Evolutionary conservation across 805 yeast genomes (phyloP), one percentile per base, ranked within the genome.

Genomic region (Wickerhamiella allomyrinae): DNA sequence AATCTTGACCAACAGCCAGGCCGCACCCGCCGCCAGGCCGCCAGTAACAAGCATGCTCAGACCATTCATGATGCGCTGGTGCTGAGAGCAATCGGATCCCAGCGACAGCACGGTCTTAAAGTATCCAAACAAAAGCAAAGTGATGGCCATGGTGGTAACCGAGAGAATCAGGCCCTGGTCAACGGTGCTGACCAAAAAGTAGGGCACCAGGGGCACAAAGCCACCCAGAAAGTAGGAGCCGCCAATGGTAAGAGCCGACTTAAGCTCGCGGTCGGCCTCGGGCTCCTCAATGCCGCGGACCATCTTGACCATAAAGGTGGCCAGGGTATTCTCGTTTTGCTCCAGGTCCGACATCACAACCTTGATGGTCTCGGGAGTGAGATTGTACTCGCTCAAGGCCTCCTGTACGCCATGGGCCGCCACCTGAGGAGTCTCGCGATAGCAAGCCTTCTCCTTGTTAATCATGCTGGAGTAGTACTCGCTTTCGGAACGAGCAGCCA

Each of bases 211-310:
- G 4, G 97, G 97, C 19, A 87, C 74, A 55, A 89, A 81, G 1
- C 97, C 97, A 49, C 97, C 96, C 45, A 85, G 60, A 60, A 87
- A 81, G 64, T 87, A 87, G 20, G 93, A 76, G 15, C 77, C 68
- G 34, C 96, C 97, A 55, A 87, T 87, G 7, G 96, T 89, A 42
- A 82, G 58, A 2, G 96, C 96, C 34, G 91, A 78, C 9, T 86
- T 77, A 44, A 84, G 60, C 58, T 87, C 94, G 61, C 96, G 76
- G 53, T 84, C 86, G 53, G 81, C 93, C 13, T 93, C 87, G 15
- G 97, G 97, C 66, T 84, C 94, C 56, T 89, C 96, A 44, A 86
- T 67, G n/a, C 95, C 95, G 58, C 77, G 78, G 34, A 94, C 95
- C 57, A 73, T 85, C 58, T 83, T 76, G 43, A 89, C 82, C 47